Base-by-base conservation (phyloP, 1,139 yeast genomes). In the Blastobotrys elegans region DNA sequence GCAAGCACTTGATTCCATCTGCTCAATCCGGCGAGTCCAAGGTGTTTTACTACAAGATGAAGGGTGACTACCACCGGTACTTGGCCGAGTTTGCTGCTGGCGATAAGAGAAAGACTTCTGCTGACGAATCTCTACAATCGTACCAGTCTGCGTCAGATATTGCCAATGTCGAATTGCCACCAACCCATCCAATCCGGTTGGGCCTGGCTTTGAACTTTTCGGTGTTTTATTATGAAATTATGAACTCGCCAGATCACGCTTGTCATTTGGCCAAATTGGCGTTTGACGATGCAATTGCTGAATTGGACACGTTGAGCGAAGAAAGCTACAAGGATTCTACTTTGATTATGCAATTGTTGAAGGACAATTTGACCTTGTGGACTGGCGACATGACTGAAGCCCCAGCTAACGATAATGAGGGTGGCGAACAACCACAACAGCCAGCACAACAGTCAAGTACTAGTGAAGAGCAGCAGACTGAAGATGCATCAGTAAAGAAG, bases 1-100 rank as follows among this genome's bases (percentile, higher is more conserved):
- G 87, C 58, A 79, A 85, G 63, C 95, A 89, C 70, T 82, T 92
- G 71, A 89, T 92, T 64, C 90, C 96, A 31, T 78, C 92, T 53
- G 97, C 97, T 57, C 88, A 85, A 70, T 80, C 96, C 54, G 97
- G 97, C 63, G 98, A 92, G 74, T 88, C 96, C 46, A 89, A 90
- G 79, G 97, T 92, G 52, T 92, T 92, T 73, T 92, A 92, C 79
- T 89, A 87, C 76, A 92, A 92, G 82, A 92, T 92, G 97, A 90
- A 92, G 79, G 98, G 97, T 75, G 98, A 92, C 72, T 92, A 92
- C 79, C 96, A 90, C 78, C 95, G 98, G 75, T 92, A 92, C 73
- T 80, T 92, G 73, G 97, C 97, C 56, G 98, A 92, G 75, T 92
- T 92, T 66, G 94, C 97, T 55, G 77, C 81, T 59, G 81, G 88